These are phyloP conservation scores for Yamadazyma pseudoaaseri DNA, from an alignment of 1,139 yeast genomes.

Conservation along the genomic window DNA sequence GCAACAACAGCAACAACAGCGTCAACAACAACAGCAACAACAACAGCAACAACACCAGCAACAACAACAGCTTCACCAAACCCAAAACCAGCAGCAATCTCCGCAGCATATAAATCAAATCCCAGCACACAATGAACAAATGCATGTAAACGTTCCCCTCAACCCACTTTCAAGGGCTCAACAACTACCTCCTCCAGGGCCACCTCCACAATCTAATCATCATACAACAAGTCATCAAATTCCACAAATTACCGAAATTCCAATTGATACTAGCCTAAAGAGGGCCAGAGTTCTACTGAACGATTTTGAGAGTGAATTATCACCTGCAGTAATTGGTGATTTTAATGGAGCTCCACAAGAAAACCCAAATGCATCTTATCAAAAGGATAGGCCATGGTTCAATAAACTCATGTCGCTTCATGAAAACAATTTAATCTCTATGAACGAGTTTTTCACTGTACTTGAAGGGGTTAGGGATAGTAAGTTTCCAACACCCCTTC, in stretches of 20 bases:
- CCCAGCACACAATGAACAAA: not conserved
- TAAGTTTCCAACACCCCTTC: slow-evolving; percentile 40
- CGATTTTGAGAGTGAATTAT: slow-evolving; percentile 31
- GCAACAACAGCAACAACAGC: slow-evolving; percentile 9
- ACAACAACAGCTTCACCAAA: slow-evolving; percentile 7
- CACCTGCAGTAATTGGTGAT: slow-evolving; percentile 36
- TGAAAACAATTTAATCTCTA: slow-evolving; percentile 27
- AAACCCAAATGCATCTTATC: slow-evolving; percentile 19
- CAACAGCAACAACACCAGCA: slow-evolving; percentile 9
- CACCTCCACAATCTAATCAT: slow-evolving; percentile 1
- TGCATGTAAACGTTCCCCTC: not conserved
- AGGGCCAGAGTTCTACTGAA: slow-evolving; percentile 9
- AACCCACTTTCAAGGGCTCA: not conserved
- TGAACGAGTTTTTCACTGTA: slow-evolving; percentile 34
- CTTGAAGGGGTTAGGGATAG: slow-evolving; percentile 42
- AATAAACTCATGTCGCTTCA: slow-evolving; percentile 31
- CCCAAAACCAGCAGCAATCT: slow-evolving; percentile 4
- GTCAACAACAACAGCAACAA: slow-evolving; percentile 11
- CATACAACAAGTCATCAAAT: slow-evolving; percentile 1
- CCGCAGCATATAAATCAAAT: not conserved
- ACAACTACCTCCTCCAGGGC: not conserved
- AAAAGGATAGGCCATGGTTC: slow-evolving; percentile 43
- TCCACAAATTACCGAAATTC: not conserved
- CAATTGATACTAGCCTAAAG: slow-evolving; percentile 3
- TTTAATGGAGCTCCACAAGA: slow-evolving; percentile 18